Evolutionary conservation across 108 stramenopile species (phyloP).

Genomic region (Cyclotella cryptica): DNA sequence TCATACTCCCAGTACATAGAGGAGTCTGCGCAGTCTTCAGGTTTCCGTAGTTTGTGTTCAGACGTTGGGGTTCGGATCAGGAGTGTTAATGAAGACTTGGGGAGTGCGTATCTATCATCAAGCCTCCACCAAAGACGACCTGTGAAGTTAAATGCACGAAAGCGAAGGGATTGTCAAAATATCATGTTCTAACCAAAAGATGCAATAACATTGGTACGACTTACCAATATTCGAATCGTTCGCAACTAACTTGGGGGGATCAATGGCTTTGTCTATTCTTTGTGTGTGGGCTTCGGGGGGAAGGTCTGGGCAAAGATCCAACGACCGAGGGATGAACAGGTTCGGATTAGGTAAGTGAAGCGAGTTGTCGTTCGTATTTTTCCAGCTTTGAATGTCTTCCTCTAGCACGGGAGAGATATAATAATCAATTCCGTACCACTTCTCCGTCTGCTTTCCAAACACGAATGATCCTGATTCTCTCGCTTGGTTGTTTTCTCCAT

Average conservation of each 20-base stretch:
- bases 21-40: constrained; percentile 25
- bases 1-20: constrained; percentile 59
- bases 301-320: constrained; percentile 76
- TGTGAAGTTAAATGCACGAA: not conserved
- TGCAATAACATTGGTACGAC: not conserved
- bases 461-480: constrained; percentile 12
- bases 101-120: constrained; percentile 88
- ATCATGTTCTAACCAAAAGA: not conserved
- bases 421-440: constrained; percentile 87
- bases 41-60: constrained; percentile 39
- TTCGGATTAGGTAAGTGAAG: constrained; percentile 74
- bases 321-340: constrained; percentile 74
- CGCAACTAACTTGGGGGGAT: constrained; percentile 74
- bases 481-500: constrained; percentile 12
- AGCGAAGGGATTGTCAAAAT: not conserved
- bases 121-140: constrained; percentile 86
- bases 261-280: constrained; percentile 75
- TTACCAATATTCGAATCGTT: constrained; percentile 41
- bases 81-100: constrained; percentile 69
- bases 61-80: constrained; percentile 68
- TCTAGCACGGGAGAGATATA: constrained; percentile 58
- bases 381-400: constrained; percentile 47
- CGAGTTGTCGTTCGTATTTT: constrained; percentile 16
- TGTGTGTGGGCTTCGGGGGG: constrained; percentile 75
- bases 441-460: constrained; percentile 64